Percentiles rank a stretch among this genome's conserved stretches.
Evolutionary conservation across 2,329 filamentous ascomycete genomes (phyloP).

Genomic region (Talaromyces sp.): DNA sequence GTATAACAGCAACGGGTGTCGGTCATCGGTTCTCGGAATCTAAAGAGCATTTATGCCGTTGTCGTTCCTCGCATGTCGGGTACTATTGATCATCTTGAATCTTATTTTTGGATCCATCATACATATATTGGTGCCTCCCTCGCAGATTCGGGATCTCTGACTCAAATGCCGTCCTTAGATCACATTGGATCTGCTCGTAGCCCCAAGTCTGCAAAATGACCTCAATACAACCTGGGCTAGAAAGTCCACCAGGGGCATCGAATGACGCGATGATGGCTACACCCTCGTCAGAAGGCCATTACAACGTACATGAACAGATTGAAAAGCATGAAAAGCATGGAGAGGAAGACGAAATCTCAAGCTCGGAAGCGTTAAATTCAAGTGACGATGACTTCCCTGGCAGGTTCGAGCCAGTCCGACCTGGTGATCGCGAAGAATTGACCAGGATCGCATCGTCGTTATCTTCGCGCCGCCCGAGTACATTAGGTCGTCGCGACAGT

Average conservation of each 20-base stretch:
- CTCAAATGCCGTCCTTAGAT: neutral
- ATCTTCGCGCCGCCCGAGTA: constrained; percentile 19
- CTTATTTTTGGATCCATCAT: neutral
- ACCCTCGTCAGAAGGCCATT: neutral
- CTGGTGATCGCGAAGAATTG: constrained; percentile 19
- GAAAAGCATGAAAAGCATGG: neutral
- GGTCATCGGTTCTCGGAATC: neutral
- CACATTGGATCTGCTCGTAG: neutral
- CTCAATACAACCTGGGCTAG: neutral
- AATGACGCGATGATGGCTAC: neutral
- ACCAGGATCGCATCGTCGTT: constrained; percentile 15
- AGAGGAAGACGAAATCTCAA: neutral
- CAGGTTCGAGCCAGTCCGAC: constrained; percentile 16
- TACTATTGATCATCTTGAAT: neutral
- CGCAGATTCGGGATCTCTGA: neutral
- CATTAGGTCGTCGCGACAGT: constrained; percentile 13
- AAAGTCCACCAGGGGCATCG: neutral
- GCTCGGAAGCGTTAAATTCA: neutral
- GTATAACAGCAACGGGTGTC: neutral
- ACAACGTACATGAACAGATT: neutral
- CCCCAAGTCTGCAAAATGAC: constrained; percentile 2
- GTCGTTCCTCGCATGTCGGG: neutral
- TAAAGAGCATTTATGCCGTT: neutral
- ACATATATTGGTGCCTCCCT: neutral
- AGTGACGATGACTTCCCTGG: constrained; percentile 13